Evolutionary conservation across 768 basidiomycete genomes (phyloP).

Genomic region (Amanita rubescens): DNA sequence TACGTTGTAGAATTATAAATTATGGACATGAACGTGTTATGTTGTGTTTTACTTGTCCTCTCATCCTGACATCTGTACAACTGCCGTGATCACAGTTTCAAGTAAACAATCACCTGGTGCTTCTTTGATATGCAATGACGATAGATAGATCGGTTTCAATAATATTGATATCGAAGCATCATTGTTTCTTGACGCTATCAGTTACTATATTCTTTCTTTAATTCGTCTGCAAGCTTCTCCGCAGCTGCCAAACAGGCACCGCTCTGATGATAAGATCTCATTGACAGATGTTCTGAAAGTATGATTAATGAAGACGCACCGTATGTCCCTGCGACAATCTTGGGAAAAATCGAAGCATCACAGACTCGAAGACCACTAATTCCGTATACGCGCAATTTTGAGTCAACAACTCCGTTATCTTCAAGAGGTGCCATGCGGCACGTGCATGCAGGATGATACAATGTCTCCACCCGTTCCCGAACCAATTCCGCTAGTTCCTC

Average conservation of each 20-base stretch:
- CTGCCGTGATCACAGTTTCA: background rate
- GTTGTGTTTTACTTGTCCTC: background rate
- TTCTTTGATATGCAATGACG: background rate
- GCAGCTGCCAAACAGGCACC: constrained; percentile 25
- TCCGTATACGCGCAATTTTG: constrained; percentile 35
- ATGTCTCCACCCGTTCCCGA: constrained; percentile 33
- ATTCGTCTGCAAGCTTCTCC: constrained; percentile 25
- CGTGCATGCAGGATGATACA: constrained; percentile 39
- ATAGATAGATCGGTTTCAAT: background rate
- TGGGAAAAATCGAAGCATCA: constrained; percentile 34
- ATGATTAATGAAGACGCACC: constrained; percentile 13
- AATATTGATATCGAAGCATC: background rate
- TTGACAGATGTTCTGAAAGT: too few species aligned
- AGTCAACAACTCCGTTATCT: constrained; percentile 37
- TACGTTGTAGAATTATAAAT: constrained; percentile 1
- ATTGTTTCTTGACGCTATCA: too few species aligned
- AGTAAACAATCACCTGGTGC: background rate
- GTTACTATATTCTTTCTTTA: constrained; percentile 21
- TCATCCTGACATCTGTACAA: background rate
- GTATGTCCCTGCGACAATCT: constrained; percentile 36
- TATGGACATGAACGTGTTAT: background rate
- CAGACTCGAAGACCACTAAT: constrained; percentile 34
- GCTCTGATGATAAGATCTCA: constrained; percentile 12
- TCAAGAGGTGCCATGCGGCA: constrained; percentile 37
- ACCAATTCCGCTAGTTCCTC: constrained; percentile 32